Percentiles rank a stretch among this genome's conserved stretches.
These are phyloP conservation scores for Coffea humblotiana DNA, from an alignment of 305 asterid genomes.

Conservation along the genomic window DNA sequence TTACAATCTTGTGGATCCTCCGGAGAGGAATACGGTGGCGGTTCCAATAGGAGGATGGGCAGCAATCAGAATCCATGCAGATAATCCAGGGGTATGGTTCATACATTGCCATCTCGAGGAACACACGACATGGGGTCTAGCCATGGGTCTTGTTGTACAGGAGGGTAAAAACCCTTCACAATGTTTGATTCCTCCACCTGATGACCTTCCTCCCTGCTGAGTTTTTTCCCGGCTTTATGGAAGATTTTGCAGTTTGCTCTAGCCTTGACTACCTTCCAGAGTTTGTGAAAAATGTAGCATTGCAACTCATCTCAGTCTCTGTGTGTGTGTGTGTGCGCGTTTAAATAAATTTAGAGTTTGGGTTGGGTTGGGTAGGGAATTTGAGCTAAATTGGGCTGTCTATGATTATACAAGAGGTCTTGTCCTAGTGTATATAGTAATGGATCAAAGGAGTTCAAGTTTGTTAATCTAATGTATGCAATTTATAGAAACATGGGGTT, in stretches of 20 bases:
- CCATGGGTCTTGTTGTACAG: slow-evolving; percentile 57
- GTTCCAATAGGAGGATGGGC: slow-evolving; percentile 89
- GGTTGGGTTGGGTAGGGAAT: too few relatives aligned
- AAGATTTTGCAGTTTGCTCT: background rate
- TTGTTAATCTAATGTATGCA: background rate
- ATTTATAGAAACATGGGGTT: background rate
- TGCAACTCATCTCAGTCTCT: background rate
- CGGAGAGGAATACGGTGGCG: slow-evolving; percentile 82
- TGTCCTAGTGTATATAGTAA: background rate
- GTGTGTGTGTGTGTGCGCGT: background rate
- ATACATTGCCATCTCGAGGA: slow-evolving; percentile 83
- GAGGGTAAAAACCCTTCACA: slow-evolving; percentile 48
- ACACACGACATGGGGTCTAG: slow-evolving; percentile 85
- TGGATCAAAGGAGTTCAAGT: background rate
- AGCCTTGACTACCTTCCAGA: background rate
- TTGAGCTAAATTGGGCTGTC: too few relatives aligned
- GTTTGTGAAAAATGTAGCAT: background rate
- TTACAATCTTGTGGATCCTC: slow-evolving; percentile 69
- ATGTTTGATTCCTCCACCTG: slow-evolving; percentile 67
- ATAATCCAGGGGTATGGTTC: slow-evolving; percentile 85
- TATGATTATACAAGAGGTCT: background rate
- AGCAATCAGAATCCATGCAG: slow-evolving; percentile 53
- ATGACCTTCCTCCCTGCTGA: slow-evolving; percentile 71
- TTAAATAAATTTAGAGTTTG: too few relatives aligned
- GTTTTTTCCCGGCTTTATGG: background rate